phyloP scores from a whole-genome alignment of 2,329 filamentous ascomycete genomes.

The Aciculosporium take region DNA sequence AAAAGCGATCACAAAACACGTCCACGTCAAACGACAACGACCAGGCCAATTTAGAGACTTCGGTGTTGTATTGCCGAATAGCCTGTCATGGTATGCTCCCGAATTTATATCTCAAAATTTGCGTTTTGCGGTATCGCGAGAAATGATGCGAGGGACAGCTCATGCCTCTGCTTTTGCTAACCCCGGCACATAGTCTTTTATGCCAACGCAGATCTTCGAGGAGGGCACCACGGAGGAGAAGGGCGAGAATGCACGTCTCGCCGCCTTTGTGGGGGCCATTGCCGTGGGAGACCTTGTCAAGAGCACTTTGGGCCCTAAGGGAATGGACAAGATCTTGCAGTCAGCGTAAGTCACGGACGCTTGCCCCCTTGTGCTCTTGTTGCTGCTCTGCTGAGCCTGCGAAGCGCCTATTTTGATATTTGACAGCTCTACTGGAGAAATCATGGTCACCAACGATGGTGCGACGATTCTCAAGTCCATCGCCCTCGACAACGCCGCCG shows the following conservation, averaged over 20 bases:
- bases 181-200: conserved; percentile 39
- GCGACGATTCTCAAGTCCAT: conserved; percentile 98
- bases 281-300: conserved; percentile 96
- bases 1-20: conserved; percentile 7
- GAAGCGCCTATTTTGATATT: conserved; percentile 6
- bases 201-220: conserved; percentile 95
- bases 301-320: conserved; percentile 91
- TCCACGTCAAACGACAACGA: conserved; percentile 5
- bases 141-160: not conserved
- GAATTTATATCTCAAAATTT: not conserved
- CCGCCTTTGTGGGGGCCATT: conserved; percentile 96
- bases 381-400: not conserved
- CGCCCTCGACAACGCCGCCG: conserved; percentile 93
- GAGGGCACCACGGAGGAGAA: conserved; percentile 96
- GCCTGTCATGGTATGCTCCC: conserved; percentile 2
- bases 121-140: not conserved
- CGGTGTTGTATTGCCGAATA: conserved; percentile 1
- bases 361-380: not conserved
- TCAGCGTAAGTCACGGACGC: conserved; percentile 55
- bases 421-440: conserved; percentile 76
- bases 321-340: conserved; percentile 97
- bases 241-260: conserved; percentile 95
- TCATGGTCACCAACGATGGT: conserved; percentile 97
- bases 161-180: conserved; percentile 9
- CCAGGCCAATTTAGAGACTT: conserved; percentile 1